Evolutionary conservation across 805 yeast species (phyloP).

Genomic region (Maudiozyma turicensis): DNA sequence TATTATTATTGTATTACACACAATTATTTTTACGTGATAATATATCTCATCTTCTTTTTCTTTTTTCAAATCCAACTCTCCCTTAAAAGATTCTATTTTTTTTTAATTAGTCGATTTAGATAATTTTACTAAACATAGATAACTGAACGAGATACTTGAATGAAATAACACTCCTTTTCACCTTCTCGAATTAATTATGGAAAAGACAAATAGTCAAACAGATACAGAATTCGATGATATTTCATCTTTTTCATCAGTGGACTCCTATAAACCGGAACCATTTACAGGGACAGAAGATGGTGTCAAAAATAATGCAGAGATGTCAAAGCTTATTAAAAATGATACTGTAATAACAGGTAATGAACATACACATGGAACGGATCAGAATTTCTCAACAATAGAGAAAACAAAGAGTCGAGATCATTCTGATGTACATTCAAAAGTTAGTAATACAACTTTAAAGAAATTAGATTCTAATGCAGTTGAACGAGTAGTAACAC

Average conservation of each 20-base stretch:
- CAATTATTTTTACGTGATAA: no score
- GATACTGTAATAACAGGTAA: slow-evolving; percentile 1
- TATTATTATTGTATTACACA: no score
- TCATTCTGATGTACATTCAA: slow-evolving; percentile 9
- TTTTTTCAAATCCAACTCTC: no score
- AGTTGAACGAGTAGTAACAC: slow-evolving; percentile 16
- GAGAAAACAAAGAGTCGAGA: background rate
- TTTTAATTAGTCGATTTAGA: no score
- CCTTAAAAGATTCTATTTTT: no score
- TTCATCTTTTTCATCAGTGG: slow-evolving; percentile 22
- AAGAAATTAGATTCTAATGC: slow-evolving; percentile 10
- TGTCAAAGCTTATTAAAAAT: slow-evolving; percentile 1
- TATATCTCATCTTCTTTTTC: no score
- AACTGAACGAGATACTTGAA: no score
- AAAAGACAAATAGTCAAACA: slow-evolving; percentile 1
- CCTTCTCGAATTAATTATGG: background rate
- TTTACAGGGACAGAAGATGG: slow-evolving; percentile 6
- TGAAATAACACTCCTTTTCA: background rate
- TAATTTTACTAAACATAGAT: no score
- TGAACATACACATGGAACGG: background rate
- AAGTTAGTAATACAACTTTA: slow-evolving; percentile 7
- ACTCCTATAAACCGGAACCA: slow-evolving; percentile 21
- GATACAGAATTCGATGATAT: slow-evolving; percentile 19
- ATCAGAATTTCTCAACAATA: background rate
- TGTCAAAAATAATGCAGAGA: background rate